phyloP scores from a whole-genome alignment of 2,329 filamentous ascomycete genomes.

The Phaeosphaeria sp. region DNA sequence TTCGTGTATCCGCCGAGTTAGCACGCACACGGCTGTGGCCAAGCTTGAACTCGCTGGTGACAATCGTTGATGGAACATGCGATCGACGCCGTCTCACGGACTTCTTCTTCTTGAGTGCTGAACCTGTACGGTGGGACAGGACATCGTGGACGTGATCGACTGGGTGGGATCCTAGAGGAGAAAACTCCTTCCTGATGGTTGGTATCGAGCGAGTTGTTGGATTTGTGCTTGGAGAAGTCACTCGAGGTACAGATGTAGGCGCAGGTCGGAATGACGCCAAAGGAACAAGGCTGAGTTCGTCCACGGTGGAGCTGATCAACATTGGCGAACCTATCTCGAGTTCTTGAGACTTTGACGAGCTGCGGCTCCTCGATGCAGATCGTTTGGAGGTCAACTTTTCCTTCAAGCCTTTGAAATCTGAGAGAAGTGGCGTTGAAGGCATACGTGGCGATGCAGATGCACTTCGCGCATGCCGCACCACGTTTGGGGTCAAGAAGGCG shows the following conservation, averaged over 20 bases:
- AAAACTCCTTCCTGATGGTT: slow-evolving; percentile 30
- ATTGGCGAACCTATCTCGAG: slow-evolving; percentile 43
- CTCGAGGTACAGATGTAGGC: slow-evolving; percentile 21
- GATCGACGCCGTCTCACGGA: slow-evolving; percentile 27
- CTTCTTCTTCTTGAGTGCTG: slow-evolving; percentile 11
- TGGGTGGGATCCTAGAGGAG: slow-evolving; percentile 43
- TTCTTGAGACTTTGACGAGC: slow-evolving; percentile 30
- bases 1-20: slow-evolving; percentile 39
- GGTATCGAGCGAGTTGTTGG: slow-evolving; percentile 16
- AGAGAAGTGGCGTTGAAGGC: slow-evolving; percentile 34
- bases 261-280: slow-evolving; percentile 40
- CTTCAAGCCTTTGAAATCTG: slow-evolving; percentile 41
- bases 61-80: slow-evolving; percentile 22
- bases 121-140: slow-evolving; percentile 18
- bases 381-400: slow-evolving; percentile 39
- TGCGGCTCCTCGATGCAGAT: slow-evolving; percentile 30
- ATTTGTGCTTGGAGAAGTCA: slow-evolving; percentile 10
- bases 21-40: slow-evolving; percentile 30
- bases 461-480: slow-evolving; percentile 36
- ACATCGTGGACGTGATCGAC: slow-evolving; percentile 28
- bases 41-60: slow-evolving; percentile 20
- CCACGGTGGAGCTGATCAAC: slow-evolving; percentile 41
- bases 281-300: slow-evolving; percentile 36
- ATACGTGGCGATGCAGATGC: slow-evolving; percentile 39
- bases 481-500: slow-evolving; percentile 30